phyloP scores from a whole-genome alignment of 352 stramenopile genomes.

The Achlya hypogyna region DNA sequence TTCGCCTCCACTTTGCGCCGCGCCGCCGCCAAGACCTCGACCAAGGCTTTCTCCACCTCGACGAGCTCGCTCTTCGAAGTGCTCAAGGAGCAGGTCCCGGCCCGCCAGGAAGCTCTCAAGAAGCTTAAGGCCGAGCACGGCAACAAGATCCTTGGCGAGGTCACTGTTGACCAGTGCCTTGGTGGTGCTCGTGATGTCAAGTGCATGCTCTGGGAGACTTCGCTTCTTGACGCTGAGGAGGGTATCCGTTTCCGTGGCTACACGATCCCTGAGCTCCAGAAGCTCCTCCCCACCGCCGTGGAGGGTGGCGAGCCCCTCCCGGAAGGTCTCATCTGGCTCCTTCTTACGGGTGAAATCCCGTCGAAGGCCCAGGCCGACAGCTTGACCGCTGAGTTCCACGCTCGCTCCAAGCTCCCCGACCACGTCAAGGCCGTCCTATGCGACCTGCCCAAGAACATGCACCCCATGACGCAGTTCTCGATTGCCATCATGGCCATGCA shows the following conservation, averaged over 20 bases:
- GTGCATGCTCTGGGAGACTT: conserved; percentile 99
- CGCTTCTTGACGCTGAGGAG: conserved; percentile 90
- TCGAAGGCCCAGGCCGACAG: conserved; percentile 93
- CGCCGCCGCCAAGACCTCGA: conserved; percentile 18
- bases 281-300: conserved; percentile 87
- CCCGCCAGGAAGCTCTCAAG: conserved; percentile 89
- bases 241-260: conserved; percentile 98
- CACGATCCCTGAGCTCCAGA: conserved; percentile 97
- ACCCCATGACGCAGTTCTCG: conserved; percentile 99
- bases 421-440: conserved; percentile 95
- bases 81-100: conserved; percentile 85
- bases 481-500: conserved; percentile 91
- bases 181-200: conserved; percentile 96
- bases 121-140: conserved; percentile 92
- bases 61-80: conserved; percentile 63
- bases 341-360: conserved; percentile 95
- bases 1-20: conserved; percentile 14
- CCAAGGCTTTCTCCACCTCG: conserved; percentile 58
- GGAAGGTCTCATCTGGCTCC: conserved; percentile 96
- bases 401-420: conserved; percentile 88
- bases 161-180: conserved; percentile 96
- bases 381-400: conserved; percentile 94
- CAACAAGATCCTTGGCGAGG: conserved; percentile 86
- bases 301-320: conserved; percentile 93
- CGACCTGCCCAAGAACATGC: conserved; percentile 93